Evolutionary conservation across 2,329 filamentous ascomycete species (phyloP).

Genomic region (Cercospora brassicicola): DNA sequence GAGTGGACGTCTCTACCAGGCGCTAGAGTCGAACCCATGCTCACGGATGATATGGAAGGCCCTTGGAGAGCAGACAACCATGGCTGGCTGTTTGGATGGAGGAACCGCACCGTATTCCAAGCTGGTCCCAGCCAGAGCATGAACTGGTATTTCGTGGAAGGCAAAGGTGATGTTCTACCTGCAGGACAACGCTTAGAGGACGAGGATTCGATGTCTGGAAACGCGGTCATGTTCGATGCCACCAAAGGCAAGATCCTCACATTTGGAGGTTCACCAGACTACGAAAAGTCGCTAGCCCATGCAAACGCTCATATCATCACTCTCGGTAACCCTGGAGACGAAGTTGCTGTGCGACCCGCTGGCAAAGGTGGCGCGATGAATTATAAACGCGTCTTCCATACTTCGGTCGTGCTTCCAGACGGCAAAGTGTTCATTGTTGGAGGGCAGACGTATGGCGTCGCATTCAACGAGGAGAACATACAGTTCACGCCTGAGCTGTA

Average conservation of each 20-base stretch:
- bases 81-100: slow-evolving; percentile 43
- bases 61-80: slow-evolving; percentile 54
- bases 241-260: slow-evolving; percentile 55
- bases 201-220: slow-evolving; percentile 57
- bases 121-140: slow-evolving; percentile 56
- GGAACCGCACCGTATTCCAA: slow-evolving; percentile 57
- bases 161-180: slow-evolving; percentile 43
- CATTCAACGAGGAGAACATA: slow-evolving; percentile 27
- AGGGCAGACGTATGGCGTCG: slow-evolving; percentile 27
- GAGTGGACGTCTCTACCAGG: slow-evolving; percentile 55
- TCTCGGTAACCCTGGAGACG: slow-evolving; percentile 37
- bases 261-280: slow-evolving; percentile 52
- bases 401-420: slow-evolving; percentile 35
- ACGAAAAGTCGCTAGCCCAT: slow-evolving; percentile 47
- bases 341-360: slow-evolving; percentile 5
- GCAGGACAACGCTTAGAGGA: slow-evolving; percentile 50
- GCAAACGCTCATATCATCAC: slow-evolving; percentile 54
- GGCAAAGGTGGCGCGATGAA: slow-evolving; percentile 27
- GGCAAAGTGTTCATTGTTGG: slow-evolving; percentile 40
- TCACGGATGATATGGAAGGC: slow-evolving; percentile 43
- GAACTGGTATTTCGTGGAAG: slow-evolving; percentile 57
- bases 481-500: slow-evolving; percentile 26
- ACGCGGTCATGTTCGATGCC: slow-evolving; percentile 60
- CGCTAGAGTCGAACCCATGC: slow-evolving; percentile 39
- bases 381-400: slow-evolving; percentile 34